These are phyloP conservation scores for Globomyces sp. DNA, from an alignment of 371 early-diverging fungal species.

Conservation along the genomic window DNA sequence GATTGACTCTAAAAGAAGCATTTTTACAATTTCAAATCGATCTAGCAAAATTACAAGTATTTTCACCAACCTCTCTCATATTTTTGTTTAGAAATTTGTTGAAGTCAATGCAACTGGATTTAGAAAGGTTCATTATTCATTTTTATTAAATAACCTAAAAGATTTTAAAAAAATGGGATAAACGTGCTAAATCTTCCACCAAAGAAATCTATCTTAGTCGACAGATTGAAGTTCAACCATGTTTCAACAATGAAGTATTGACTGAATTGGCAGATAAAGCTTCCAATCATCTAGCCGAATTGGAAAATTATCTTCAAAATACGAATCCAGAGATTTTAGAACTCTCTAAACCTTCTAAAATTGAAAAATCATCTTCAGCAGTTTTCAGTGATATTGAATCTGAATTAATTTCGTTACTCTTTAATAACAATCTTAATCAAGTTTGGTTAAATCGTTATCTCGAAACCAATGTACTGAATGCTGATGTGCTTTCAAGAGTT, in stretches of 20 bases:
- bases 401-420: too few species aligned
- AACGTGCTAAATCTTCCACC: conserved; percentile 88
- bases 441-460: too few species aligned
- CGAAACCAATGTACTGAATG: too few species aligned
- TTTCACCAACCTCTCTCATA: not conserved
- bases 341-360: too few species aligned
- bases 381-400: too few species aligned
- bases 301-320: conserved; percentile 62
- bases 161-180: conserved; percentile 98
- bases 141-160: conserved; percentile 27
- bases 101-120: conserved; percentile 95
- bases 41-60: conserved; percentile 89
- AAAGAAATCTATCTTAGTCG: conserved; percentile 93
- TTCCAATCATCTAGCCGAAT: conserved; percentile 48
- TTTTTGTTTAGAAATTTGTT: conserved; percentile 74
- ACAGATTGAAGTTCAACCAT: conserved; percentile 83
- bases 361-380: too few species aligned
- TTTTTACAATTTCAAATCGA: conserved; percentile 89
- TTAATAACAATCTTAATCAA: too few species aligned
- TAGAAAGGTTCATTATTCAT: conserved; percentile 43
- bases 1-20: conserved; percentile 77
- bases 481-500: too few species aligned
- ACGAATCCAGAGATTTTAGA: conserved; percentile 29
- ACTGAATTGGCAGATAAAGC: conserved; percentile 76
- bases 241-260: conserved; percentile 88